Evolutionary conservation across 2,329 filamentous ascomycete genomes (phyloP), one percentile per base, ranked within the genome.

Genomic region (Xylaria sp.): DNA sequence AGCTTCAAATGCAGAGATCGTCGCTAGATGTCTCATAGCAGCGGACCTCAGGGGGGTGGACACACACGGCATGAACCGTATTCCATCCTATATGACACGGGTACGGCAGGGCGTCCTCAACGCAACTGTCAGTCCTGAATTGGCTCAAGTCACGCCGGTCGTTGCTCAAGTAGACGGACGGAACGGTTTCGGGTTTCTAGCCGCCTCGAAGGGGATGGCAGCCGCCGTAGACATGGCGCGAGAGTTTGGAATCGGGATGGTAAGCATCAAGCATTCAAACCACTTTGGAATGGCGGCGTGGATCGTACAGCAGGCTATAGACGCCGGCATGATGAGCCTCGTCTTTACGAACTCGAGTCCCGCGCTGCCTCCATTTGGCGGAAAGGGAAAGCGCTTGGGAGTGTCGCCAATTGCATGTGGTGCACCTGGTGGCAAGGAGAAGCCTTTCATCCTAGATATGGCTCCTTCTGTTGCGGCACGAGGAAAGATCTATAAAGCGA

Each of bases 231-330:
- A 86, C 10, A 89, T 91, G 80, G 92, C 92, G 0, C 79, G 82
- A 28, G 77, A 80, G 1, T 89, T 85, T 73, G 92, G 92, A 13
- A 92, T 95, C 70, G 93, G 92, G 30, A 89, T 96, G 86, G 90
- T 91, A 0, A 88, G 86, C 66, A 83, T 95, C 75, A 91, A 90
- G 78, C 90, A 91, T 79, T 92, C 89, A 46, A 95, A 95, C 74
- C 92, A 95, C 78, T 94, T 92, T 74, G 93, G 93, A 62, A 96
- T 96, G 92, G 86, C 86, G 3, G 92, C 93, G 0, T 95, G 92
- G 91, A 76, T 94, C 0, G 91, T 94, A 12, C 90, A 93, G 77
- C 89, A 93, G 78, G 93, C 92, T 0, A 79, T 94, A 15, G 90
- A 95, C 66, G 89, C 86, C 0, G 84, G 85, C 43, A 89, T 92